phyloP scores from a whole-genome alignment of 192 early-diverging fungal genomes.

The Entrophospora sp. region DNA sequence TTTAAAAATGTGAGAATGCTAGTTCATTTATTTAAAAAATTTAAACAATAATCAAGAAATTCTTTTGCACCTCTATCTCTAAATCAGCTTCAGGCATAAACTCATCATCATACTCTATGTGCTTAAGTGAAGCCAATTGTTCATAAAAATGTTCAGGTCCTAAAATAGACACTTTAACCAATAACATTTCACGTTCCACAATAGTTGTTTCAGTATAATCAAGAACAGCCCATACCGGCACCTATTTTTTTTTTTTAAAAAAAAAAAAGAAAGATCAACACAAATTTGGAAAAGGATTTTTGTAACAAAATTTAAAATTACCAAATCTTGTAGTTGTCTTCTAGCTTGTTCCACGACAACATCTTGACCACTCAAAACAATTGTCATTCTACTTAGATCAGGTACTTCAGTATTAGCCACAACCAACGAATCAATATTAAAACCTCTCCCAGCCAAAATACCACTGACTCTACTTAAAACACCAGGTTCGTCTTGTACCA shows the following conservation, averaged over 20 bases:
- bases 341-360: too few relatives aligned
- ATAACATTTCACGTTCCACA: conserved; percentile 84
- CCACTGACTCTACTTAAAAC: conserved; percentile 72
- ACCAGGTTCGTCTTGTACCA: conserved; percentile 84
- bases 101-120: conserved; percentile 28
- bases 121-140: conserved; percentile 30
- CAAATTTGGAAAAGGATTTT: conserved; percentile 33
- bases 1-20: neutral
- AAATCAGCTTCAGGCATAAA: conserved; percentile 17
- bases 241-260: too few relatives aligned
- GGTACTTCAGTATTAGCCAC: conserved; percentile 91
- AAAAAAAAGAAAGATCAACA: conserved; percentile 98
- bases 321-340: too few relatives aligned
- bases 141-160: conserved; percentile 54
- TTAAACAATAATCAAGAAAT: too few relatives aligned
- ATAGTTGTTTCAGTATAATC: too few relatives aligned
- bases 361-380: conserved; percentile 83
- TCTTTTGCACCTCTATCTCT: neutral
- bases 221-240: too few relatives aligned
- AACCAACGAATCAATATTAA: too few relatives aligned
- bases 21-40: neutral
- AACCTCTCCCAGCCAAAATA: conserved; percentile 90
- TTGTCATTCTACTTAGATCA: conserved; percentile 88
- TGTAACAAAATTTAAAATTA: neutral
- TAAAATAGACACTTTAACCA: conserved; percentile 86